These are phyloP conservation scores for Dissophora globulifera DNA, from an alignment of 192 early-diverging fungal species.

Conservation along the genomic window DNA sequence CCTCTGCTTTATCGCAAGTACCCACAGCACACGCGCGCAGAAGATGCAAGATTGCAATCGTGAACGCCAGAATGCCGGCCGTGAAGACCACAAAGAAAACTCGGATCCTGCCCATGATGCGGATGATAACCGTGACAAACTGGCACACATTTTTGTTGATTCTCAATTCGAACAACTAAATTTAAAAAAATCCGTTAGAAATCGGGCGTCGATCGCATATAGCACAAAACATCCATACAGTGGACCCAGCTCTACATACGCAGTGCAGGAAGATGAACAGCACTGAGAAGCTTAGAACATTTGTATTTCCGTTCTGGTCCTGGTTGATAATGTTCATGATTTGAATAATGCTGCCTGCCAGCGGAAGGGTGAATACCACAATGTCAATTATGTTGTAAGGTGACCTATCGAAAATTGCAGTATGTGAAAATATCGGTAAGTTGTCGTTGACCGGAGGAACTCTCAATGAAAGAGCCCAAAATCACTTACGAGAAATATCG, in stretches of 20 bases:
- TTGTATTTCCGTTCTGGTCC: neutral
- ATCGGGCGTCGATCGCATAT: too few species aligned
- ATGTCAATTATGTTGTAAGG: conserved; percentile 10
- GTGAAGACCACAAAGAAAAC: conserved; percentile 21
- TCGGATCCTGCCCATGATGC: conserved; percentile 2
- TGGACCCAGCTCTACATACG: conserved; percentile 7
- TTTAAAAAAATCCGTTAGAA: too few species aligned
- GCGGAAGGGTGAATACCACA: neutral
- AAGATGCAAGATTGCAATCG: conserved; percentile 22
- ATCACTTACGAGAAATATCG: conserved; percentile 2
- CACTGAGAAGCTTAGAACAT: conserved; percentile 8
- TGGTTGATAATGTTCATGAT: neutral
- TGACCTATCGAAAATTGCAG: neutral
- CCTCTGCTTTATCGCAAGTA: neutral
- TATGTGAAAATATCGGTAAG: too few species aligned
- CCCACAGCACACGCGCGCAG: neutral
- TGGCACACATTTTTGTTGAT: conserved; percentile 9
- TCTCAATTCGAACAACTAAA: conserved; percentile 27
- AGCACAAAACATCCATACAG: too few species aligned
- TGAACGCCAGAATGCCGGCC: conserved; percentile 12
- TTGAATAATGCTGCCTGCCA: conserved; percentile 5
- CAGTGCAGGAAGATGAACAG: conserved; percentile 10
- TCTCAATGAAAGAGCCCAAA: too few species aligned
- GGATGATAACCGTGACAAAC: conserved; percentile 18
- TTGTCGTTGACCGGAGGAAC: too few species aligned